Conservation (phyloP, 1,284 basidiomycete genomes). For the Heterobasidion occidentale region DNA sequence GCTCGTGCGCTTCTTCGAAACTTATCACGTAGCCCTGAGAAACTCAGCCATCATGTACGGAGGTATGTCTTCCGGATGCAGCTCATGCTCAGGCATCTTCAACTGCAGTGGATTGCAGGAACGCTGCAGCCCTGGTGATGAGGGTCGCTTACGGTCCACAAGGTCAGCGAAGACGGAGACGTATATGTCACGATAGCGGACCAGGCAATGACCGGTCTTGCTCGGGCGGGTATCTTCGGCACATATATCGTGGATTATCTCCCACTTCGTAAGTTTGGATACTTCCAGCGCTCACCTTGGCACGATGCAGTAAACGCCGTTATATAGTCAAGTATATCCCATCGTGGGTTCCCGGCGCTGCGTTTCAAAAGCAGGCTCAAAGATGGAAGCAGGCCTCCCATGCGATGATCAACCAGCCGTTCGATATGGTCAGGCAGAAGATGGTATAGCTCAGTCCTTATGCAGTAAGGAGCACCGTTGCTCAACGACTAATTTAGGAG, state of each 20-base stretch:
- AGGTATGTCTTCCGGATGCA: neutral
- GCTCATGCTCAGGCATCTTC: neutral
- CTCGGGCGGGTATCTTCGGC: conserved; percentile 16
- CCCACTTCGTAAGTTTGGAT: conserved; percentile 15
- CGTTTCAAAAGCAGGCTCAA: conserved; percentile 6
- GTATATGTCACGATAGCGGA: conserved; percentile 35
- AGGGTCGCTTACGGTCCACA: conserved; percentile 19
- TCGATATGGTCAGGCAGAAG: neutral
- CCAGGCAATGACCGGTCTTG: conserved; percentile 18
- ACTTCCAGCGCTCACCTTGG: neutral
- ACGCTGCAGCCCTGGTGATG: conserved; percentile 15
- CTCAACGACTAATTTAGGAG: neutral
- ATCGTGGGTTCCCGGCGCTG: conserved; percentile 4
- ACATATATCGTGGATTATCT: conserved; percentile 22
- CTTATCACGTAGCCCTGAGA: conserved; percentile 8
- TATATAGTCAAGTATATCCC: neutral
- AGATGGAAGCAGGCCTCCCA: neutral
- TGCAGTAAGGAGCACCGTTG: neutral
- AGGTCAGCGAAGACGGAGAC: conserved; percentile 28
- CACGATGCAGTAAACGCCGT: neutral
- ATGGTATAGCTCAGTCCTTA: neutral
- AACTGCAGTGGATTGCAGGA: conserved; percentile 5
- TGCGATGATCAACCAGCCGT: neutral
- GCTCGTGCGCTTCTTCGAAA: neutral
- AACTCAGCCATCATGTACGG: conserved; percentile 14